Evolutionary conservation across 2,329 filamentous ascomycete species (phyloP), one percentile per base, ranked within the genome.

Genomic region (Exophiala bonariae): DNA sequence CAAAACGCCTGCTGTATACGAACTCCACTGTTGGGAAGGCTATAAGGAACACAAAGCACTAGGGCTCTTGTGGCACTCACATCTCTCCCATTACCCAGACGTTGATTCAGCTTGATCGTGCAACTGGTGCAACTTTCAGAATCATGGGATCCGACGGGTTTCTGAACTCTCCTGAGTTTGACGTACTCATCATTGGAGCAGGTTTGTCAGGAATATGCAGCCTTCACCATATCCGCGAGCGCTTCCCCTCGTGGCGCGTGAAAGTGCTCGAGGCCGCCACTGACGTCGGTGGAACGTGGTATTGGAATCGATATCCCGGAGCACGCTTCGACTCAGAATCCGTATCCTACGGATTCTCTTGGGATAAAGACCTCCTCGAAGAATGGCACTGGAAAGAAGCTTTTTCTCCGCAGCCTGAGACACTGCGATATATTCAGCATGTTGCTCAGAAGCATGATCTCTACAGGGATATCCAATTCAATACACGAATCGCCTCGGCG

Each of bases 291-390:
- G 52, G 52, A 4, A 52, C 45, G 0, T 82, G 80, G 80, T 64
- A 70, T 34, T 80, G 71, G 74, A 80, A 80, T 60, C 70, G 71
- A 55, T 81, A 80, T 53, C 79, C 76, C 1, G 78, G 77, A 1
- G 72, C 76, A 1, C 63, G 68, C 0, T 76, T 81, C 2, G 80
- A 83, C 63, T 76, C 72, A 0, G 71, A 78, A 42, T 68, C 77
- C 1, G 74, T 76, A 0, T 66, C 73, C 36, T 81, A 81, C 48
- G 70, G 80, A 53, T 76, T 76, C 45, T 76, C 71, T 1, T 75
- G 70, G 59, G 75, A 76, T 0, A 66, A 72, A 23, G 62, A 52
- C 5, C 22, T 52, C 9, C 30, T 52, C 14, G 32, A 49, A 20
- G 65, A 68, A 33, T 80, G 70, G 68, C 66, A 63, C 14, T 79